phyloP scores from a whole-genome alignment of 2,329 filamentous ascomycete genomes.

The Lachnellula subtilissima region DNA sequence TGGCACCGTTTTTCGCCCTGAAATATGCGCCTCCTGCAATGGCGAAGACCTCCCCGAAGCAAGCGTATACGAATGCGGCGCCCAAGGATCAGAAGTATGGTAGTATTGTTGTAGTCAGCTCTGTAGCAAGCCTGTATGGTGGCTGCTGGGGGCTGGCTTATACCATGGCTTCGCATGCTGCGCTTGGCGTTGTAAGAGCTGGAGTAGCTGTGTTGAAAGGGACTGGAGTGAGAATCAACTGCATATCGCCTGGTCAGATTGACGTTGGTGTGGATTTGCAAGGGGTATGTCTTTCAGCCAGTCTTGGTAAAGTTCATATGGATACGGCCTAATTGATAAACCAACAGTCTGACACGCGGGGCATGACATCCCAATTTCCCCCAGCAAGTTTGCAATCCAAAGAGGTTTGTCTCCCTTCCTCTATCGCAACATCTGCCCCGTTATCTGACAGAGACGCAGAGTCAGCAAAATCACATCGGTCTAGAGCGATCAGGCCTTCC shows the following conservation, averaged over 20 bases:
- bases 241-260: constrained; percentile 39
- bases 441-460: constrained; percentile 20
- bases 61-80: constrained; percentile 56
- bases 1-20: constrained; percentile 60
- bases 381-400: constrained; percentile 48
- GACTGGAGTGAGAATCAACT: constrained; percentile 55
- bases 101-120: constrained; percentile 56
- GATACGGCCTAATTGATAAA: neutral
- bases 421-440: neutral
- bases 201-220: constrained; percentile 54
- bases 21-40: constrained; percentile 62
- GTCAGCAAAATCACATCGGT: constrained; percentile 48
- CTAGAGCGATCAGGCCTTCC: constrained; percentile 53
- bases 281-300: constrained; percentile 34
- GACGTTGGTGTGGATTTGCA: constrained; percentile 40
- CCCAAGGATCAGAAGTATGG: constrained; percentile 57
- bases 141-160: constrained; percentile 56
- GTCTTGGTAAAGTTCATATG: neutral
- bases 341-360: constrained; percentile 42
- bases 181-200: constrained; percentile 54
- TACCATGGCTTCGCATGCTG: constrained; percentile 56
- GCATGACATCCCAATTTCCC: constrained; percentile 50
- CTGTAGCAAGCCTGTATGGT: constrained; percentile 52
- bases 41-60: constrained; percentile 50
- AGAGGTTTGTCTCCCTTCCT: constrained; percentile 30